phyloP scores from a whole-genome alignment of 176 grass and related monocot genomes.

The Oryza brachyantha region DNA sequence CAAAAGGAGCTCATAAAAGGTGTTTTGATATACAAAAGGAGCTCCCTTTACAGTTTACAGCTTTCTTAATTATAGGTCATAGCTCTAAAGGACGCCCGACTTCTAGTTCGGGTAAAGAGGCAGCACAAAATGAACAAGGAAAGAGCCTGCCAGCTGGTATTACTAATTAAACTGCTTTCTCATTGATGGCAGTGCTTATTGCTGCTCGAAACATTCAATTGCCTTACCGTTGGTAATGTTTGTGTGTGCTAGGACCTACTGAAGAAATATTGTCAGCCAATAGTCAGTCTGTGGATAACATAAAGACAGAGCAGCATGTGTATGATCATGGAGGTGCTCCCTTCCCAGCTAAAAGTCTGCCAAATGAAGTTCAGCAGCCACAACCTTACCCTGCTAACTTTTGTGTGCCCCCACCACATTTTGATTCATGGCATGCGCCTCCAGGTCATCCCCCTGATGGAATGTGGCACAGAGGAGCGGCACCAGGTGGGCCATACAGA shows the following conservation, averaged over 20 bases:
- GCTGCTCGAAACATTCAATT: conserved; percentile 23
- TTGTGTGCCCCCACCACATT: conserved; percentile 45
- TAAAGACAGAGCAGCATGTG: conserved; percentile 53
- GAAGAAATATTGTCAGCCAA: conserved; percentile 27
- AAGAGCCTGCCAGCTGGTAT: conserved; percentile 51
- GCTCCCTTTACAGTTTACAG: conserved; percentile 2
- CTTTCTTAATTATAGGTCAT: conserved; percentile 58
- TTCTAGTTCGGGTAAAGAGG: conserved; percentile 67
- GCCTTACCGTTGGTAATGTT: background rate
- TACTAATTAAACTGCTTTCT: conserved; percentile 2
- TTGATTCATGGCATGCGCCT: conserved; percentile 71
- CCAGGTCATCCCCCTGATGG: conserved; percentile 62
- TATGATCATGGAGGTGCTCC: conserved; percentile 36
- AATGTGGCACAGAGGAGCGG: conserved; percentile 67
- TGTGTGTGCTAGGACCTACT: conserved; percentile 46
- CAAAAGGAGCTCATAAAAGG: background rate
- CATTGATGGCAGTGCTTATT: conserved; percentile 1
- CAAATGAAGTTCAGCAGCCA: conserved; percentile 39
- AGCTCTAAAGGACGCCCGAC: conserved; percentile 61
- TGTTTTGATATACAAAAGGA: background rate
- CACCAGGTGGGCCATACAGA: conserved; percentile 57
- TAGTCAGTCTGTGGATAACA: conserved; percentile 47
- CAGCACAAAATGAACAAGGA: conserved; percentile 45
- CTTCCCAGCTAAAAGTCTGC: conserved; percentile 31
- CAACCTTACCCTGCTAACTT: conserved; percentile 51